Evolutionary conservation across 331 rosid genomes (phyloP).

Genomic region (Malus hybrid): DNA sequence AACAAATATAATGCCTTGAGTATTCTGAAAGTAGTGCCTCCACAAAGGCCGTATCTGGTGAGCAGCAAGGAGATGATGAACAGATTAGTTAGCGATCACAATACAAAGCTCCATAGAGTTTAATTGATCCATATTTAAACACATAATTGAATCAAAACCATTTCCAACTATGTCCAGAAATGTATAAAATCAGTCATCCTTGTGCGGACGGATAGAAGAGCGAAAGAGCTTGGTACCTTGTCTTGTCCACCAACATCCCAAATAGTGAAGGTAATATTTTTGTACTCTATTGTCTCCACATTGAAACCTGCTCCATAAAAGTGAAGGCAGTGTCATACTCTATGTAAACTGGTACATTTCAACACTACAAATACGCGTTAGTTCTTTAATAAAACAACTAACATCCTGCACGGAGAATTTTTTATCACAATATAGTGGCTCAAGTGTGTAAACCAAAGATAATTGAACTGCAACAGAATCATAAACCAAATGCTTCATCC

Average conservation of each 20-base stretch:
- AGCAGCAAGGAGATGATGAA: neutral
- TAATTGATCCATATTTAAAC: neutral
- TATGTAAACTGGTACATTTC: neutral
- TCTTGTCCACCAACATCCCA: slow-evolving; percentile 66
- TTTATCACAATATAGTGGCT: no score
- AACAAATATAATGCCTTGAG: slow-evolving; percentile 39
- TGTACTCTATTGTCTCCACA: slow-evolving; percentile 39
- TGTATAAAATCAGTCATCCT: neutral
- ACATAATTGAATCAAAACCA: neutral
- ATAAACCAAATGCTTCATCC: neutral
- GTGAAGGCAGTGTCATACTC: neutral
- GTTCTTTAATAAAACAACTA: no score
- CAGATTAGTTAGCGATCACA: neutral
- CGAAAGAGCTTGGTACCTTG: slow-evolving; percentile 22
- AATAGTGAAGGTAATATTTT: slow-evolving; percentile 29
- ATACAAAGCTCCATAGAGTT: neutral
- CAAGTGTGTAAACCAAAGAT: no score
- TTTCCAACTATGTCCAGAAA: neutral
- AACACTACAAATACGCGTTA: no score
- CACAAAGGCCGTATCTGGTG: slow-evolving; percentile 50
- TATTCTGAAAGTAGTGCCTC: slow-evolving; percentile 50
- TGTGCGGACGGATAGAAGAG: neutral
- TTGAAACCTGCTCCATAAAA: slow-evolving; percentile 44
- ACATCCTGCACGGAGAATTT: no score
- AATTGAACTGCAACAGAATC: no score